phyloP scores from a whole-genome alignment of 306 rosid genomes.

The Glycyrrhiza uralensis region DNA sequence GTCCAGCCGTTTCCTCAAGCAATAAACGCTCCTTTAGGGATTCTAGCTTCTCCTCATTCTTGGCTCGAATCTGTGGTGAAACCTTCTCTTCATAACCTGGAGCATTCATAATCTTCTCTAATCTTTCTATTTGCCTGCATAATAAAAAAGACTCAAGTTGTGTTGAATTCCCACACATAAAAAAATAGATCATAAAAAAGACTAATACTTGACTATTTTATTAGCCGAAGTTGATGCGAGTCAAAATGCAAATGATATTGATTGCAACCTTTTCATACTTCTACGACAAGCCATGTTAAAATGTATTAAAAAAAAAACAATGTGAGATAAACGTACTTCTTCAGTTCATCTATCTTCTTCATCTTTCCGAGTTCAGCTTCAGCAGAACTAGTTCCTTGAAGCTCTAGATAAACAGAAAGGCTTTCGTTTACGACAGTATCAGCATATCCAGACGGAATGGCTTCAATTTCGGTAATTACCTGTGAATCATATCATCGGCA shows the following conservation, averaged over 20 bases:
- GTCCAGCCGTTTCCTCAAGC: slow-evolving; percentile 59
- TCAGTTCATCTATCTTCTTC: slow-evolving; percentile 47
- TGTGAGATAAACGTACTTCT: slow-evolving; percentile 28
- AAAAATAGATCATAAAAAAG: neutral
- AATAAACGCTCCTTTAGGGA: slow-evolving; percentile 66
- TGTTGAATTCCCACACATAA: neutral
- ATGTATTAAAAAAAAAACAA: slow-evolving; percentile 1
- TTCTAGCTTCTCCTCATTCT: slow-evolving; percentile 55
- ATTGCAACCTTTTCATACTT: neutral
- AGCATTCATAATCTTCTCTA: slow-evolving; percentile 52
- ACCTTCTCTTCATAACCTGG: slow-evolving; percentile 83
- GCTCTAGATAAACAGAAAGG: slow-evolving; percentile 48
- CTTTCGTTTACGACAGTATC: slow-evolving; percentile 39
- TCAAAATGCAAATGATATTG: neutral
- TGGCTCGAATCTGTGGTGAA: slow-evolving; percentile 45
- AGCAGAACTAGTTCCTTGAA: slow-evolving; percentile 35
- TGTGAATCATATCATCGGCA: slow-evolving; percentile 23
- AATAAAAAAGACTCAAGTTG: neutral
- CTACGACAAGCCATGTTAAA: neutral
- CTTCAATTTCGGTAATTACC: slow-evolving; percentile 34
- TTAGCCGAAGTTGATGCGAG: neutral
- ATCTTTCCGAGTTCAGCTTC: slow-evolving; percentile 40
- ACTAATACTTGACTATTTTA: neutral
- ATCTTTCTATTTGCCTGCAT: slow-evolving; percentile 61
- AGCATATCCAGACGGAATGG: slow-evolving; percentile 37